These are phyloP conservation scores for Eucalyptus pauciflora DNA, from an alignment of 345 rosid species.

Conservation along the genomic window DNA sequence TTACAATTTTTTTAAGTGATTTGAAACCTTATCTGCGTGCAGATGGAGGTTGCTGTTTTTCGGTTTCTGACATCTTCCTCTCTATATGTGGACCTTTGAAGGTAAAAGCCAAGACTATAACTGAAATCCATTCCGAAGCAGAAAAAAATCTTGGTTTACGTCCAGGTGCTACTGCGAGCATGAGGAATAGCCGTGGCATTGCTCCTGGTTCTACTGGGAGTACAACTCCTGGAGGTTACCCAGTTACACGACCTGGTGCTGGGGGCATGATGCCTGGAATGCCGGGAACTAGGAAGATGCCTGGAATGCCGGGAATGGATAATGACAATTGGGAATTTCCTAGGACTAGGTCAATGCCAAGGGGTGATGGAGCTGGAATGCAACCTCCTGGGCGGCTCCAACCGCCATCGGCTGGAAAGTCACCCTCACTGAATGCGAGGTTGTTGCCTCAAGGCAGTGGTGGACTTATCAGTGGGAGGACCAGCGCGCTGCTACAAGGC, in stretches of 20 bases:
- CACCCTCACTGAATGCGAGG: conserved; percentile 46
- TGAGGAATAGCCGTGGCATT: conserved; percentile 47
- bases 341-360: conserved; percentile 53
- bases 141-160: conserved; percentile 83
- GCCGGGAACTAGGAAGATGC: conserved; percentile 95
- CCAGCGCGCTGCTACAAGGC: conserved; percentile 78
- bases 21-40: background rate
- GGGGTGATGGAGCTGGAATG: conserved; percentile 53
- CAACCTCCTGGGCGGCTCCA: conserved; percentile 39
- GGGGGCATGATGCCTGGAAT: conserved; percentile 99
- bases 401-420: conserved; percentile 27
- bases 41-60: background rate
- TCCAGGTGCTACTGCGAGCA: conserved; percentile 88
- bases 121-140: conserved; percentile 89
- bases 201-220: conserved; percentile 34
- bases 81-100: conserved; percentile 11
- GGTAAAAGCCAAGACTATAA: conserved; percentile 91
- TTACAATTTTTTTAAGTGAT: background rate
- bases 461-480: conserved; percentile 52
- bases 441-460: conserved; percentile 74
- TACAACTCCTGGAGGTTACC: conserved; percentile 49
- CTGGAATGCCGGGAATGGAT: conserved; percentile 84
- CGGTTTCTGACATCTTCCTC: background rate
- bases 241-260: conserved; percentile 64
- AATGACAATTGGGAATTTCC: conserved; percentile 79